Evolutionary conservation across 305 asterid species (phyloP).

Genomic region (Solanum hybrid): DNA sequence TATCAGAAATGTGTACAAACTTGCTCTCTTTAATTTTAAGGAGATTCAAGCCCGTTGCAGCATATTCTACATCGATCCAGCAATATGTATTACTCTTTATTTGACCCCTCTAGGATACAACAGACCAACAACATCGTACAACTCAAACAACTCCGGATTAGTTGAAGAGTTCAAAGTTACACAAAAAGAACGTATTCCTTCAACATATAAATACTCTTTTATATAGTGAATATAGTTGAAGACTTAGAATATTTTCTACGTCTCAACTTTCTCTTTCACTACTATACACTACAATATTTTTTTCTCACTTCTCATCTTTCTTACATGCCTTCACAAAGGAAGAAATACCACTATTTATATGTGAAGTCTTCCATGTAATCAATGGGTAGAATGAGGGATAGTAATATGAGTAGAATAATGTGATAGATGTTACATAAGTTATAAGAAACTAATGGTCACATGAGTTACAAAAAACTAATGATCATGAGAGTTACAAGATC

Average conservation of each 20-base stretch:
- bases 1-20: neutral
- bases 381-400: neutral
- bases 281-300: neutral
- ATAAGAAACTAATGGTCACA: neutral
- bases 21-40: neutral
- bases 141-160: neutral
- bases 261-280: neutral
- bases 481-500: neutral
- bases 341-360: neutral
- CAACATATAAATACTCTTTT: too few relatives aligned
- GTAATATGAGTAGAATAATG: neutral
- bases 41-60: neutral
- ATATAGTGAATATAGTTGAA: neutral
- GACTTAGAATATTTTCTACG: neutral
- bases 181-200: neutral
- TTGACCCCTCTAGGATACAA: neutral
- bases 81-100: neutral
- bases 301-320: neutral
- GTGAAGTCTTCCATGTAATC: neutral
- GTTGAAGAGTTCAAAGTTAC: neutral
- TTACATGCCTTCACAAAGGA: neutral
- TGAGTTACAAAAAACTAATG: neutral
- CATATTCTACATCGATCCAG: neutral
- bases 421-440: neutral
- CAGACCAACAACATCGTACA: neutral